Conservation (phyloP, 2,329 filamentous ascomycete genomes). For the Penicillium vulpinum region DNA sequence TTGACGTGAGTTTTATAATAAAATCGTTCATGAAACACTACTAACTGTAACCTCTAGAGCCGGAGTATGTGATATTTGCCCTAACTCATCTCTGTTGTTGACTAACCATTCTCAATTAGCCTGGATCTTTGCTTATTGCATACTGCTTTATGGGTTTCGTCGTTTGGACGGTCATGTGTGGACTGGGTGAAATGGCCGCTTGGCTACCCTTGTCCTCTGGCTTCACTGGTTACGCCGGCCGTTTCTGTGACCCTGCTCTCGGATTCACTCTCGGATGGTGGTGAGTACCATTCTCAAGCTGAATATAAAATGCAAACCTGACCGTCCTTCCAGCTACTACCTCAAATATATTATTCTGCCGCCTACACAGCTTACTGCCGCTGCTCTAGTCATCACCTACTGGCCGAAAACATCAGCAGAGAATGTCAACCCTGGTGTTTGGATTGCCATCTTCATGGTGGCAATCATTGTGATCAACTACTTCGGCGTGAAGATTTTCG, state of each 20-base stretch:
- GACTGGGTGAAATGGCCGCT: slow-evolving; percentile 47
- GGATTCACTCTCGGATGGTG: slow-evolving; percentile 46
- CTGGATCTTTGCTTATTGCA: slow-evolving; percentile 38
- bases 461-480: slow-evolving; percentile 58
- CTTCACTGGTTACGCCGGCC: slow-evolving; percentile 44
- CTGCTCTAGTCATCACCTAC: slow-evolving; percentile 23
- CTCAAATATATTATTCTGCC: slow-evolving; percentile 7
- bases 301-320: background rate
- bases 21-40: too few relatives aligned
- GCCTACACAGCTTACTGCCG: slow-evolving; percentile 23
- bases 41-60: background rate
- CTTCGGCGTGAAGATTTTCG: slow-evolving; percentile 67
- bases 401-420: slow-evolving; percentile 3
- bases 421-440: slow-evolving; percentile 3
- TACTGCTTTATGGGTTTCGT: slow-evolving; percentile 37
- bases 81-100: background rate
- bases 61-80: background rate
- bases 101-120: slow-evolving; percentile 25
- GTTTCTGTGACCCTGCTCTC: slow-evolving; percentile 48
- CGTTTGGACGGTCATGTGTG: slow-evolving; percentile 30
- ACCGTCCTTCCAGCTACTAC: background rate
- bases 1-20: slow-evolving; percentile 1
- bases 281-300: slow-evolving; percentile 42
- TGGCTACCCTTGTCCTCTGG: slow-evolving; percentile 42
- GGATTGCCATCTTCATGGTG: slow-evolving; percentile 1